Base-by-base conservation (phyloP, 441 rosid species). In the Manihot esculenta region DNA sequence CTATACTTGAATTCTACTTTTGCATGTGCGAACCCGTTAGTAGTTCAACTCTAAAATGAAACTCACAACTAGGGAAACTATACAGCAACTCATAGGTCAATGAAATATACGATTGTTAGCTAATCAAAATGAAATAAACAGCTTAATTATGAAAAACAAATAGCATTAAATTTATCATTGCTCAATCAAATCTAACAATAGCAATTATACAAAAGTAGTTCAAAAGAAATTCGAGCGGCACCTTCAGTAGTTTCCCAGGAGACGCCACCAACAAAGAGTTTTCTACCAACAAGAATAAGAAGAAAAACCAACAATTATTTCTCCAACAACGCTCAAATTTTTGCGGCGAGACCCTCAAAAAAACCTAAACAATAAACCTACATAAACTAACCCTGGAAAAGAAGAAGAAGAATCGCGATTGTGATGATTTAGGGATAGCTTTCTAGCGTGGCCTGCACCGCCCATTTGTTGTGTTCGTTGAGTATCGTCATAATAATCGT, bases 251-350 rank as follows among this genome's bases (percentile, higher is more conserved):
- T 75, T 48, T 75, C 78, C 82, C 82, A 78, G 24, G 82, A 79
- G 68, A 79, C 66, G 20, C 79, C 82, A 27, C 82, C 82, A 62
- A 75, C 82, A 60, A 79, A 78, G 72, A 78, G 82, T 63, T 78
- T 78, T 68, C 82, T 78, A 72, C 51, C 70, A 71, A 30, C 50
- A 77, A 64, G 23, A 68, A 68, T 4, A 60, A 72, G 26, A 60
- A 68, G 3, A 68, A 69, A 69, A 64, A 49, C 47, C 55, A 48
- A 63, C 11, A 42, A 72, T 62, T 53, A 66, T 68, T 56, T 53
- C 62, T 17, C 61, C 64, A 56, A 5, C 41, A 44, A 62, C 49
- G 27, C 55, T 33, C 42, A 59, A 71, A 10, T 49, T 48, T 10
- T 21, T 7, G 56, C 27, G 21, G 3, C 47, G 24, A 38, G 24